These are phyloP conservation scores for Suillus clintonianus DNA, from an alignment of 768 basidiomycete species.

Conservation along the genomic window DNA sequence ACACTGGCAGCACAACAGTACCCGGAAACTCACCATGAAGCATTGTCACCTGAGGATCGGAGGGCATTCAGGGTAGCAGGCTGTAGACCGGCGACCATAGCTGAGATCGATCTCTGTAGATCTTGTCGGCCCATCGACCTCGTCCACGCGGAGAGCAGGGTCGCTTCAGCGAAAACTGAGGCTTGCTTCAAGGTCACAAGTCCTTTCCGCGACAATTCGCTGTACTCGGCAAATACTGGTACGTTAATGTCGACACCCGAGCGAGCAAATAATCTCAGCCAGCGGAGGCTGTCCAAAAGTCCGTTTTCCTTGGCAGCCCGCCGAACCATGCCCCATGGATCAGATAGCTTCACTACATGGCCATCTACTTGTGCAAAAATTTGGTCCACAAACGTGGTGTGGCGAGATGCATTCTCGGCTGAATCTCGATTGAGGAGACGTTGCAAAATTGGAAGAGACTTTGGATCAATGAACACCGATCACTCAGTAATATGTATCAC, in stretches of 20 bases:
- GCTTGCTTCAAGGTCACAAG: constrained; percentile 45
- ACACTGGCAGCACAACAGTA: not conserved
- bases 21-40: constrained; percentile 36
- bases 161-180: constrained; percentile 52
- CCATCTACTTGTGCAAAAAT: constrained; percentile 31
- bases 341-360: constrained; percentile 31
- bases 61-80: constrained; percentile 41
- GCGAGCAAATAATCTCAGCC: constrained; percentile 61
- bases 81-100: constrained; percentile 47
- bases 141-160: constrained; percentile 62
- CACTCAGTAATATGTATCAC: not conserved
- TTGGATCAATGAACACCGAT: constrained; percentile 1
- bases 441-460: constrained; percentile 57
- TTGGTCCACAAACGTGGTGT: constrained; percentile 38
- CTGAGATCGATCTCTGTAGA: constrained; percentile 50
- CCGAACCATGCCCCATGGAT: constrained; percentile 58
- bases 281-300: constrained; percentile 50
- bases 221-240: constrained; percentile 49
- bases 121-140: constrained; percentile 59
- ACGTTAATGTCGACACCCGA: constrained; percentile 68
- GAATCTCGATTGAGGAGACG: constrained; percentile 58
- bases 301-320: constrained; percentile 45
- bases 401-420: constrained; percentile 42
- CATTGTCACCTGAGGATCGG: constrained; percentile 25
- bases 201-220: constrained; percentile 39